phyloP scores from a whole-genome alignment of 805 yeast genomes.

The Soucietia sequanensis region DNA sequence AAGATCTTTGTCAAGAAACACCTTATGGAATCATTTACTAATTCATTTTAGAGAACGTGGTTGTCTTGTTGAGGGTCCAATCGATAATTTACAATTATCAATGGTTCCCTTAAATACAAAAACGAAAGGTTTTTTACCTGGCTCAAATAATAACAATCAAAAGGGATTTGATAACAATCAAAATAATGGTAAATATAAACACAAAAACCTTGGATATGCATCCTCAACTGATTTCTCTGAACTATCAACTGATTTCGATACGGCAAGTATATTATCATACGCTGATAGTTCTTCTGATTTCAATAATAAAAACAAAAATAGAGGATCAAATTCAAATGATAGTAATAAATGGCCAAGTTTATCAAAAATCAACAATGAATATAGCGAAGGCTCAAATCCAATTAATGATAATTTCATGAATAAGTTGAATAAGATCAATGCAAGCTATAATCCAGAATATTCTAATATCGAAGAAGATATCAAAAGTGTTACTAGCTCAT shows the following conservation, averaged over 20 bases:
- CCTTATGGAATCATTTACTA: slow-evolving; percentile 76
- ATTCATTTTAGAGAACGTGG: slow-evolving; percentile 80
- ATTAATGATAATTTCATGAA: slow-evolving; percentile 33
- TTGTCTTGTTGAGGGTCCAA: slow-evolving; percentile 85
- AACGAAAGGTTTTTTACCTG: too few species aligned
- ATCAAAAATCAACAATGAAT: slow-evolving; percentile 9
- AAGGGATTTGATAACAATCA: neutral
- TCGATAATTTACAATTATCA: slow-evolving; percentile 75
- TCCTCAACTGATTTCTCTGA: too few species aligned
- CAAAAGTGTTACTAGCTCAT: slow-evolving; percentile 35
- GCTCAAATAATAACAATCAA: neutral
- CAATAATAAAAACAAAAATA: slow-evolving; percentile 1
- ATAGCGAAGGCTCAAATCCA: slow-evolving; percentile 10
- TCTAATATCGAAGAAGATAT: slow-evolving; percentile 34
- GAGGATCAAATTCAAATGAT: slow-evolving; percentile 3
- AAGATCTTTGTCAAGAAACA: slow-evolving; percentile 63
- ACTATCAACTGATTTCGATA: too few species aligned
- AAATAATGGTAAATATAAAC: too few species aligned
- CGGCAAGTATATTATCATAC: slow-evolving; percentile 26
- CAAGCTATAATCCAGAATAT: slow-evolving; percentile 8
- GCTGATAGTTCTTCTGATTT: slow-evolving; percentile 7
- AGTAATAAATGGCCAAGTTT: slow-evolving; percentile 27
- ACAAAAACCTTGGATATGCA: neutral
- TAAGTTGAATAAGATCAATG: slow-evolving; percentile 22
- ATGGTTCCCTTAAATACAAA: slow-evolving; percentile 46